A percentile compares a stretch with the other conserved stretches of the same genome.
Evolutionary conservation across 148 eudicot species (phyloP).

Genomic region (Agrostemma githago): DNA sequence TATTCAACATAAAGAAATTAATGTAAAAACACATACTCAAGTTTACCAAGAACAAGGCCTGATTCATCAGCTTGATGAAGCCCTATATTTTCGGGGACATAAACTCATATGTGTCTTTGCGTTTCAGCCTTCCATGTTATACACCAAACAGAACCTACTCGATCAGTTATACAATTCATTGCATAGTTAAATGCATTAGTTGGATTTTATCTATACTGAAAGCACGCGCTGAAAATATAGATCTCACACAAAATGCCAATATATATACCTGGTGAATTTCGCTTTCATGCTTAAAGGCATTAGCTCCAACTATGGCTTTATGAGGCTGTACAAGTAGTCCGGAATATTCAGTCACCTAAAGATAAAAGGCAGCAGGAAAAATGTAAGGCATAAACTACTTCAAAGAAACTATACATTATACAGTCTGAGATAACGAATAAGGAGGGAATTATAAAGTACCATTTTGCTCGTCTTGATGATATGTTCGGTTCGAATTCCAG

Average conservation of each 20-base stretch:
- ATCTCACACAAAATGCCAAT: background rate
- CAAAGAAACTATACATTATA: too few relatives aligned
- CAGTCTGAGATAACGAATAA: background rate
- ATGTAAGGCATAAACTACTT: background rate
- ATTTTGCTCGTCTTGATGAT: conserved; percentile 43
- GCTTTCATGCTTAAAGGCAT: conserved; percentile 59
- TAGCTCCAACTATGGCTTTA: conserved; percentile 62
- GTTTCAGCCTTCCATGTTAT: conserved; percentile 94
- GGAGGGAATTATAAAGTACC: conserved; percentile 23
- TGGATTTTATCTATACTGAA: background rate
- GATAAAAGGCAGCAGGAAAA: background rate
- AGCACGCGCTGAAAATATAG: background rate
- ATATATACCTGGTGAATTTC: conserved; percentile 40
- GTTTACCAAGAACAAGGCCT: conserved; percentile 95
- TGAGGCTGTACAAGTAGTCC: conserved; percentile 47
- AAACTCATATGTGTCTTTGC: conserved; percentile 81
- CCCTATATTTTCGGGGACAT: conserved; percentile 94
- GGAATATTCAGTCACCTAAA: conserved; percentile 43
- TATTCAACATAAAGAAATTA: background rate
- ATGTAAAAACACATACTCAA: conserved; percentile 43
- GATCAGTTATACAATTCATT: background rate
- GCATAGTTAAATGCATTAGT: background rate
- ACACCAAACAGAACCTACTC: conserved; percentile 19
- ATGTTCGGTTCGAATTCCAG: conserved; percentile 40
- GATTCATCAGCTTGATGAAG: conserved; percentile 74